Conservation (phyloP, 2,329 filamentous ascomycete species). For the Stagonosporopsis rhizophila region DNA sequence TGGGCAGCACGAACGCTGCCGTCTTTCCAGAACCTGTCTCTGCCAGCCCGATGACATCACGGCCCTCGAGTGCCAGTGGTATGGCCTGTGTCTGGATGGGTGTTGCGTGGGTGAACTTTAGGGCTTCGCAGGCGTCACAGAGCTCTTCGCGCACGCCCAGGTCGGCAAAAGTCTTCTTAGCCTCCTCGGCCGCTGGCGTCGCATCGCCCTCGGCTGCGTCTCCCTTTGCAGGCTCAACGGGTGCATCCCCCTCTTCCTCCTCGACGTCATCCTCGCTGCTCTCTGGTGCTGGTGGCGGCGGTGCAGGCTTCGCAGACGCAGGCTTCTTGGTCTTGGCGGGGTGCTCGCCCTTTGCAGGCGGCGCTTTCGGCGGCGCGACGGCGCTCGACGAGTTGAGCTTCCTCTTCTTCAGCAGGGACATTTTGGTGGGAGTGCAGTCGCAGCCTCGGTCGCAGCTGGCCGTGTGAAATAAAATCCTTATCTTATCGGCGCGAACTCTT, state of each 20-base stretch:
- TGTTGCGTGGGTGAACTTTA: constrained; percentile 86
- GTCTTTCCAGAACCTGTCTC: constrained; percentile 98
- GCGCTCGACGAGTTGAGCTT: constrained; percentile 44
- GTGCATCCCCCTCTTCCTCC: constrained; percentile 16
- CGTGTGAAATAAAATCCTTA: constrained; percentile 21
- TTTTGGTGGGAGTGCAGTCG: constrained; percentile 26
- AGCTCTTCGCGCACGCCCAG: constrained; percentile 83
- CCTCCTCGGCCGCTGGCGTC: constrained; percentile 34
- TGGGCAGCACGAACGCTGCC: constrained; percentile 90
- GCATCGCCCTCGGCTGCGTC: constrained; percentile 5
- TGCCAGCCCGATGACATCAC: constrained; percentile 91
- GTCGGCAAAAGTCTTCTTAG: constrained; percentile 71
- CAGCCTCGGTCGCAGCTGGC: constrained; percentile 2
- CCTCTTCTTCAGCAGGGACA: constrained; percentile 54
- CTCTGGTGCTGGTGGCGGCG: constrained; percentile 31
- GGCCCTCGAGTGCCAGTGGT: constrained; percentile 76
- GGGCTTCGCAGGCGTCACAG: constrained; percentile 82
- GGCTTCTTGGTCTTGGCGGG: constrained; percentile 25
- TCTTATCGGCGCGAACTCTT: constrained; percentile 25
- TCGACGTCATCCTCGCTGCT: constrained; percentile 37
- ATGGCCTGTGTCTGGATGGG: constrained; percentile 89
- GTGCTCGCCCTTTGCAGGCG: constrained; percentile 3
- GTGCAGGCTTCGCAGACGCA: constrained; percentile 20
- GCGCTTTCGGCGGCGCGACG: constrained; percentile 11
- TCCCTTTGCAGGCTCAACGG: constrained; percentile 1